Percentiles rank a stretch among this genome's conserved stretches.
Conservation (phyloP, 2,329 filamentous ascomycete species). For the Trichoderma sp. region DNA sequence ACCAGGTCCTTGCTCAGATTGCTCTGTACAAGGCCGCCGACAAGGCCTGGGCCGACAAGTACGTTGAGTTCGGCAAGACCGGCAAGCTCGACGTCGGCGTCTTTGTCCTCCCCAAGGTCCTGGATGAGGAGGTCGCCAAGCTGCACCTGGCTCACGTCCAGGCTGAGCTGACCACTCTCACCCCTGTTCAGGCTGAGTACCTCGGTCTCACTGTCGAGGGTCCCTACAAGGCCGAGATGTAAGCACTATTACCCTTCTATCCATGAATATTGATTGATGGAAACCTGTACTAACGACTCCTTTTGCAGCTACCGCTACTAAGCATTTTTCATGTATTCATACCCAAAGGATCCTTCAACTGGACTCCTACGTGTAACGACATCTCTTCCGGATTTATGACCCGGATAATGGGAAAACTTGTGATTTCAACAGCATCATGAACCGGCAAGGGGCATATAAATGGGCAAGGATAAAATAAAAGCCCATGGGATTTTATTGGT, state of each 20-base stretch:
- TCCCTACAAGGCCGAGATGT: conserved; percentile 95
- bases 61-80: conserved; percentile 91
- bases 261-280: neutral
- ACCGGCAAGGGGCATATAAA: conserved; percentile 42
- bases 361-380: conserved; percentile 43
- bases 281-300: conserved; percentile 26
- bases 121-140: conserved; percentile 96
- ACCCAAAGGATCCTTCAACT: conserved; percentile 44
- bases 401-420: conserved; percentile 41
- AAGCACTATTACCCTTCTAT: conserved; percentile 46
- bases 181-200: conserved; percentile 88
- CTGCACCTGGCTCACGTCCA: conserved; percentile 94
- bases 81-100: conserved; percentile 90
- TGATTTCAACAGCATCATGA: conserved; percentile 50
- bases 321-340: conserved; percentile 38
- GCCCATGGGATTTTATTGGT: conserved; percentile 32
- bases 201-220: conserved; percentile 82
- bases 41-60: conserved; percentile 85
- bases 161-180: conserved; percentile 87
- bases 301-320: conserved; percentile 48
- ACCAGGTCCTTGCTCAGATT: conserved; percentile 99
- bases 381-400: conserved; percentile 35
- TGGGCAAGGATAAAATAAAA: conserved; percentile 36
- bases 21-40: conserved; percentile 94
- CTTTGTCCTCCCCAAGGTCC: conserved; percentile 94